These are phyloP conservation scores for Fusarium robinianum DNA, from an alignment of 2,329 filamentous ascomycete species.

Conservation along the genomic window DNA sequence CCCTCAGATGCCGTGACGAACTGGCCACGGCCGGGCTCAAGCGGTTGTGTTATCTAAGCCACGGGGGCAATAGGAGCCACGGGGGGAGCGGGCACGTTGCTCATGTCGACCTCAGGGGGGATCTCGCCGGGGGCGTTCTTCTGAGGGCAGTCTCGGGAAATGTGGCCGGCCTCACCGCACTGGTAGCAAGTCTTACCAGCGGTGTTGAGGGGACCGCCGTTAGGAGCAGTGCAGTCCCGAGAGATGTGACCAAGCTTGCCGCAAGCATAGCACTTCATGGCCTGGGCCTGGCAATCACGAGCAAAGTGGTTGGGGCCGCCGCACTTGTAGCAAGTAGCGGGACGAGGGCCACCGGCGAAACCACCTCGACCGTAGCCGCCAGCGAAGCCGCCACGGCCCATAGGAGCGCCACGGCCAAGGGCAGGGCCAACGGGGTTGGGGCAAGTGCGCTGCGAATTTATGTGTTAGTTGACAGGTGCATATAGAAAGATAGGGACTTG, in stretches of 20 bases:
- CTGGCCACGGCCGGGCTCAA: too few relatives aligned
- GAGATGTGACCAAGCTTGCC: slow-evolving; percentile 95
- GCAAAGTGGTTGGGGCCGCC: slow-evolving; percentile 96
- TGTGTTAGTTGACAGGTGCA: slow-evolving; percentile 23
- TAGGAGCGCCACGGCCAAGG: slow-evolving; percentile 68
- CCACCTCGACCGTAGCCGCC: slow-evolving; percentile 71
- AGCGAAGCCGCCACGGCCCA: slow-evolving; percentile 71
- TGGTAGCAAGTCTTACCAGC: slow-evolving; percentile 99
- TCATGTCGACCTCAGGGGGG: slow-evolving; percentile 49
- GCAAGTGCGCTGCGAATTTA: slow-evolving; percentile 70
- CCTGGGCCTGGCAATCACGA: slow-evolving; percentile 95
- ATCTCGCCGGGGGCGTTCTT: slow-evolving; percentile 62
- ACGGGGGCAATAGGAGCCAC: slow-evolving; percentile 52
- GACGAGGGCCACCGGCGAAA: slow-evolving; percentile 70
- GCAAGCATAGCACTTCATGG: slow-evolving; percentile 98
- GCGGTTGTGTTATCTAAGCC: slow-evolving; percentile 38
- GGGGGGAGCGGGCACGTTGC: slow-evolving; percentile 48
- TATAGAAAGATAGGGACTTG: background rate
- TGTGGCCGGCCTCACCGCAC: slow-evolving; percentile 94
- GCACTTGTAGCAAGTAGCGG: slow-evolving; percentile 75
- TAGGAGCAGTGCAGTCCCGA: slow-evolving; percentile 91
- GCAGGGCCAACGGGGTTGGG: slow-evolving; percentile 68
- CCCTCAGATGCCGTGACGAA: too few relatives aligned
- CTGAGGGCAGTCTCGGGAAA: slow-evolving; percentile 91
- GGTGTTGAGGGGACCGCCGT: slow-evolving; percentile 92